A percentile compares a stretch with the other conserved stretches of the same genome.
Conservation (phyloP, 345 rosid species). For the Excoecaria agallocha region DNA sequence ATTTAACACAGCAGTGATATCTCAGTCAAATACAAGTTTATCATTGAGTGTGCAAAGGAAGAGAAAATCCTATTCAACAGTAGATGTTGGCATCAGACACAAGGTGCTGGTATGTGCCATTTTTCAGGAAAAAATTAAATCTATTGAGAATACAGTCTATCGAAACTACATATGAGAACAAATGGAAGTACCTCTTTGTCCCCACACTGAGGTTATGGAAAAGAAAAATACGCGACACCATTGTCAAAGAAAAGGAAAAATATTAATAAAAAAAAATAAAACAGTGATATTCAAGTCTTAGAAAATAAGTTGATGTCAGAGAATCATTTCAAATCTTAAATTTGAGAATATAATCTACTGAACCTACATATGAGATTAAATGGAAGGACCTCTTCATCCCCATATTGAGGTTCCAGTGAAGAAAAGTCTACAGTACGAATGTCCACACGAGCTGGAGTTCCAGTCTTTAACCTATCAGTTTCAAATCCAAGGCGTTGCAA, state of each 20-base stretch:
- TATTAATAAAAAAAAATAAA: too few relatives aligned
- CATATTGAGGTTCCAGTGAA: constrained; percentile 80
- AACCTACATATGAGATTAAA: constrained; percentile 34
- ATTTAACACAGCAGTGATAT: neutral
- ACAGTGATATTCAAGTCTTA: neutral
- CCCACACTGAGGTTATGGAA: constrained; percentile 84
- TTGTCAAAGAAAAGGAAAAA: constrained; percentile 31
- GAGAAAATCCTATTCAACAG: neutral
- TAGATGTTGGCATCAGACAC: neutral
- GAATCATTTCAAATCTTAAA: constrained; percentile 14
- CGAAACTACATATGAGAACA: constrained; percentile 33
- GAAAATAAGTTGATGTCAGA: neutral
- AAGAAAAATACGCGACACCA: constrained; percentile 78
- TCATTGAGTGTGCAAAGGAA: neutral
- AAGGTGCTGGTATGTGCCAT: neutral
- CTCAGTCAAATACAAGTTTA: too few relatives aligned
- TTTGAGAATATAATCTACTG: constrained; percentile 22
- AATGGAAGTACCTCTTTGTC: constrained; percentile 75
- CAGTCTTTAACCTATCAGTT: constrained; percentile 86
- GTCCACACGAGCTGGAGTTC: constrained; percentile 96
- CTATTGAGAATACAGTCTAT: constrained; percentile 18
- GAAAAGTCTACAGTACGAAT: constrained; percentile 83
- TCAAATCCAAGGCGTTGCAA: constrained; percentile 86
- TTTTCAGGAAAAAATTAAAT: neutral
- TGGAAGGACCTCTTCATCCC: constrained; percentile 82